These are phyloP conservation scores for Lecanicillium sp. DNA, from an alignment of 2,329 filamentous ascomycete genomes.

Conservation along the genomic window DNA sequence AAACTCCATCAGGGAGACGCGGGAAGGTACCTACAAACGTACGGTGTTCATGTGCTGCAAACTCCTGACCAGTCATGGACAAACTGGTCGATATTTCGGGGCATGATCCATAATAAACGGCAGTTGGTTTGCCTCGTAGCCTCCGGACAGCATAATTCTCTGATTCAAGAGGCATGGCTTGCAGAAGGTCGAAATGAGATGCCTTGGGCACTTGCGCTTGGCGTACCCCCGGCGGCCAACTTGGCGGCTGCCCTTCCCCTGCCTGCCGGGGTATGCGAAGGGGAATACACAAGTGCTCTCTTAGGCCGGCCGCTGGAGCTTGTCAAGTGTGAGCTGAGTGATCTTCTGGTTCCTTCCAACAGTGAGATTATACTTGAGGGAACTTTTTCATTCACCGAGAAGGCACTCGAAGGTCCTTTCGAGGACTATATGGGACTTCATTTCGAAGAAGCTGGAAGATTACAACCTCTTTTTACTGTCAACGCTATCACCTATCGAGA, in stretches of 20 bases:
- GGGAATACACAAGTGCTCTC: slow-evolving; percentile 42
- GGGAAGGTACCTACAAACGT: slow-evolving; percentile 45
- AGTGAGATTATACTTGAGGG: slow-evolving; percentile 47
- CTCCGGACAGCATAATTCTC: slow-evolving; percentile 38
- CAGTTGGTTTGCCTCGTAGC: slow-evolving; percentile 37
- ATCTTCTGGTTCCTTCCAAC: slow-evolving; percentile 42
- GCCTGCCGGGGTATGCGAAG: slow-evolving; percentile 43
- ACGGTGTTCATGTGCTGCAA: slow-evolving; percentile 42
- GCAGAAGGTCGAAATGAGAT: slow-evolving; percentile 37
- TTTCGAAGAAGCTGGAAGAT: slow-evolving; percentile 29
- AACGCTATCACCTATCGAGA: slow-evolving; percentile 42
- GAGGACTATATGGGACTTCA: slow-evolving; percentile 29
- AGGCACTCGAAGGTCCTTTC: slow-evolving; percentile 41
- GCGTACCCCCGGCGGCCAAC: slow-evolving; percentile 43
- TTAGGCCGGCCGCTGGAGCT: slow-evolving; percentile 39
- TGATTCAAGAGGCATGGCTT: slow-evolving; percentile 41
- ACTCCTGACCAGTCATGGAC: slow-evolving; percentile 41
- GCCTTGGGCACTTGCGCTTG: slow-evolving; percentile 42
- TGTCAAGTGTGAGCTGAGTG: slow-evolving; percentile 47
- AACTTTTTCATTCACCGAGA: slow-evolving; percentile 38
- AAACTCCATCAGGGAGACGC: slow-evolving; percentile 39
- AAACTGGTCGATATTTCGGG: slow-evolving; percentile 39
- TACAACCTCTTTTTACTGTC: slow-evolving; percentile 36
- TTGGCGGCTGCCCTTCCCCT: slow-evolving; percentile 44
- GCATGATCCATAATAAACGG: slow-evolving; percentile 40